phyloP scores from a whole-genome alignment of 352 stramenopile species.

The Phytophthora sojae region DNA sequence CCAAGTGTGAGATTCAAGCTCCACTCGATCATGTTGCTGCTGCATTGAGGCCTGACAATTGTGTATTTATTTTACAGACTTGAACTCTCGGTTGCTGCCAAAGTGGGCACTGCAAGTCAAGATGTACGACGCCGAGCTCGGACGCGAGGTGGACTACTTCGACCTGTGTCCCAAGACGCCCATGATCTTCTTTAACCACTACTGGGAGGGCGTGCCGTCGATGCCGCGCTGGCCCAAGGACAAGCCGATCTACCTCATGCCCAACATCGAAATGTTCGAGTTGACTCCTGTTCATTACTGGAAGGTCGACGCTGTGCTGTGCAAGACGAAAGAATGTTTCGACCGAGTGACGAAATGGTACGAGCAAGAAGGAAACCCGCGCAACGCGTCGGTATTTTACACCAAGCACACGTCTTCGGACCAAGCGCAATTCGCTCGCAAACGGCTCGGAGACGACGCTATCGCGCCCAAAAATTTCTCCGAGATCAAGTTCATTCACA shows the following conservation, averaged over 20 bases:
- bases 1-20: constrained; percentile 41
- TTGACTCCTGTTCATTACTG: constrained; percentile 55
- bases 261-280: constrained; percentile 52
- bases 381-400: constrained; percentile 46
- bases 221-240: constrained; percentile 32
- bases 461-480: constrained; percentile 50
- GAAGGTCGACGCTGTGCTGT: constrained; percentile 59
- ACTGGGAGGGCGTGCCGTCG: constrained; percentile 44
- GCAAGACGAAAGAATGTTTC: constrained; percentile 62
- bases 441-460: constrained; percentile 20
- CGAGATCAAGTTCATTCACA: constrained; percentile 56
- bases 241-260: constrained; percentile 60
- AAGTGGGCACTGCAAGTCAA: constrained; percentile 39
- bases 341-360: constrained; percentile 54
- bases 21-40: too few species aligned
- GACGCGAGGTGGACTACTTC: constrained; percentile 49
- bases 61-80: constrained; percentile 25
- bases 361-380: constrained; percentile 51
- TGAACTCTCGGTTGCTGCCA: constrained; percentile 43
- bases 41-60: constrained; percentile 6
- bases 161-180: constrained; percentile 61
- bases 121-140: constrained; percentile 32
- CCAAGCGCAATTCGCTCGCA: constrained; percentile 32
- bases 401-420: constrained; percentile 63
- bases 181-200: constrained; percentile 70